These are phyloP conservation scores for Colletotrichum horii DNA, from an alignment of 2,329 filamentous ascomycete species.

Conservation along the genomic window DNA sequence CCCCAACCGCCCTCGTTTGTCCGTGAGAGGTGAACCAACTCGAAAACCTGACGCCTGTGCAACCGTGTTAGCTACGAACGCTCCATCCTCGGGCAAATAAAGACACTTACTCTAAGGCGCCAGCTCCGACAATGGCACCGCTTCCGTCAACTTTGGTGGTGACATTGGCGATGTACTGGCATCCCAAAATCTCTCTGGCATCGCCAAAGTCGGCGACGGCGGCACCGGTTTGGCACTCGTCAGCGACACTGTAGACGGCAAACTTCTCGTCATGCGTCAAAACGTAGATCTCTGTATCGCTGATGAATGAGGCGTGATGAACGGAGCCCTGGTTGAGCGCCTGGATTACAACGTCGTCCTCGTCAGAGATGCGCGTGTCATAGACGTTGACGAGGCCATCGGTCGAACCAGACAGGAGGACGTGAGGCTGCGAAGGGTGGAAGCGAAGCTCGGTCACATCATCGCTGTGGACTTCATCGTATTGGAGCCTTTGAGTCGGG, in stretches of 20 bases:
- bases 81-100: background rate
- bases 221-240: constrained; percentile 64
- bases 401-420: constrained; percentile 78
- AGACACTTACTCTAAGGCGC: constrained; percentile 66
- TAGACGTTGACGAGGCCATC: constrained; percentile 82
- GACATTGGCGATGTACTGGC: constrained; percentile 77
- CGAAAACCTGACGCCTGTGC: constrained; percentile 59
- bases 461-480: constrained; percentile 71
- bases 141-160: constrained; percentile 62
- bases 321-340: constrained; percentile 80
- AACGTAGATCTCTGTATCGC: constrained; percentile 68
- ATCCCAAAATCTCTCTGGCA: constrained; percentile 66
- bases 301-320: constrained; percentile 76
- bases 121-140: constrained; percentile 67
- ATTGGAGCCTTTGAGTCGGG: constrained; percentile 53
- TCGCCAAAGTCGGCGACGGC: constrained; percentile 69
- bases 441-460: constrained; percentile 68
- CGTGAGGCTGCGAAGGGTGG: constrained; percentile 62
- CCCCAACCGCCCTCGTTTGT: constrained; percentile 52
- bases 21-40: constrained; percentile 64
- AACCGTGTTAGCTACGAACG: background rate
- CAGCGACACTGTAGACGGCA: constrained; percentile 73
- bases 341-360: constrained; percentile 79
- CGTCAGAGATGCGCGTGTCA: constrained; percentile 72
- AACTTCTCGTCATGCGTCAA: constrained; percentile 81